Base-by-base conservation (phyloP, 2,329 filamentous ascomycete genomes). In the Fusarium siculi region DNA sequence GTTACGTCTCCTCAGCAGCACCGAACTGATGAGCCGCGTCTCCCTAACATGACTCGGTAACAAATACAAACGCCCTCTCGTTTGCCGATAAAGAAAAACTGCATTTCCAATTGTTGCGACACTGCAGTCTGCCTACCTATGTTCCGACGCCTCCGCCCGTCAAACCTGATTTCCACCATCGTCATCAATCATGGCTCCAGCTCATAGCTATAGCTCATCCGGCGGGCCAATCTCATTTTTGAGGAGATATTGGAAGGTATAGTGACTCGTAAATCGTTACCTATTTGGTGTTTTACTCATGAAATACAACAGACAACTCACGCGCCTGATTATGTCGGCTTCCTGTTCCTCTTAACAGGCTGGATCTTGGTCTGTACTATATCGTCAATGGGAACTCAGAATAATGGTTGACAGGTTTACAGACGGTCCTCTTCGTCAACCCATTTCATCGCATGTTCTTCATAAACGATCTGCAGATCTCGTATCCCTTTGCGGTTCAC, bases 371-470 rank as follows among this genome's bases (percentile, higher is more conserved):
- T 92, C 78, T 71, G 83, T 79, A 61, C 39, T 25, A 44, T 28
- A 43, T 15, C 23, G 25, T 36, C 66, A 37, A 11, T 43, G 28
- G 61, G 58, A 63, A 53, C 58, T 21, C 16, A 56, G 28, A 28
- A 49, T n/a, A 53, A 30, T 32, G 14, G 64, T 55, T 60, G 56
- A 60, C 39, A 36, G 4, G 40, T 37, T 44, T 32, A 64, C 76
- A 82, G 81, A 77, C 78, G 54, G 74, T 75, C 32, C 54, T 78
- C 21, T 79, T 82, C 52, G 88, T 93, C 76, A 91, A 92, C 68
- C 96, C 96, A 1, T 98, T 98, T 81, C 95, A 98, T 81, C 94
- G 94, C 83, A 93, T 98, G 90, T 98, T 99, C 84, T 93, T 90
- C 73, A 89, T 98, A 70, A 93, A 95, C 80, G 94, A 98, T 80